Percentiles rank a stretch among this genome's conserved stretches.
These are phyloP conservation scores for Marsdenia floribunda DNA, from an alignment of 257 asterid genomes.

Conservation along the genomic window DNA sequence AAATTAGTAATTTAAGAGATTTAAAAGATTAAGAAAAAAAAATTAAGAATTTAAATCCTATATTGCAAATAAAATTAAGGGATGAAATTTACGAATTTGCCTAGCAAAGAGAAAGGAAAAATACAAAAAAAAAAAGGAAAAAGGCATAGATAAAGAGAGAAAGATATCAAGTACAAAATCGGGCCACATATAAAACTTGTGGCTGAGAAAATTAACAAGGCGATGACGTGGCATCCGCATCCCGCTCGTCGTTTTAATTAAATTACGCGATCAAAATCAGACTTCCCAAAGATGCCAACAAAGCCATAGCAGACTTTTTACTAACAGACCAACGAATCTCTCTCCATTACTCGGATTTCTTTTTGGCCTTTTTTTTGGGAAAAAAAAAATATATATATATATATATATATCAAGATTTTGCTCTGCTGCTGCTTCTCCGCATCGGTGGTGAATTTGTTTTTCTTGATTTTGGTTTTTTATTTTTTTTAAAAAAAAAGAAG, in stretches of 20 bases:
- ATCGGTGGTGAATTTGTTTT: background rate
- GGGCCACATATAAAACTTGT: conserved; percentile 57
- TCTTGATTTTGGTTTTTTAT: background rate
- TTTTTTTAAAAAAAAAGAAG: background rate
- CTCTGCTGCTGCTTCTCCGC: conserved; percentile 2
- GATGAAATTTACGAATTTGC: no score
- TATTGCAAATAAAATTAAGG: no score
- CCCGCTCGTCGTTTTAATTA: conserved; percentile 21
- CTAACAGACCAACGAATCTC: background rate
- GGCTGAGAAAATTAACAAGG: conserved; percentile 48
- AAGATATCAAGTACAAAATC: background rate
- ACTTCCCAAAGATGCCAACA: conserved; percentile 42
- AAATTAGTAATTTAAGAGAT: no score
- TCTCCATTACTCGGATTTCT: background rate
- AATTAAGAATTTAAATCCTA: no score
- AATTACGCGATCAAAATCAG: conserved; percentile 37
- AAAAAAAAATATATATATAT: no score
- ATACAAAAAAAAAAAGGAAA: background rate
- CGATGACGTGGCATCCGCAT: conserved; percentile 62
- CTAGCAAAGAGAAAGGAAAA: no score
- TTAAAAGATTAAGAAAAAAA: no score
- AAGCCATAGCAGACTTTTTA: conserved; percentile 24
- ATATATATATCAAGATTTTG: background rate
- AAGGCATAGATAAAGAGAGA: background rate
- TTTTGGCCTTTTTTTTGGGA: background rate